These are phyloP conservation scores for Astragalus membranaceus DNA, from an alignment of 306 rosid species.

Conservation along the genomic window DNA sequence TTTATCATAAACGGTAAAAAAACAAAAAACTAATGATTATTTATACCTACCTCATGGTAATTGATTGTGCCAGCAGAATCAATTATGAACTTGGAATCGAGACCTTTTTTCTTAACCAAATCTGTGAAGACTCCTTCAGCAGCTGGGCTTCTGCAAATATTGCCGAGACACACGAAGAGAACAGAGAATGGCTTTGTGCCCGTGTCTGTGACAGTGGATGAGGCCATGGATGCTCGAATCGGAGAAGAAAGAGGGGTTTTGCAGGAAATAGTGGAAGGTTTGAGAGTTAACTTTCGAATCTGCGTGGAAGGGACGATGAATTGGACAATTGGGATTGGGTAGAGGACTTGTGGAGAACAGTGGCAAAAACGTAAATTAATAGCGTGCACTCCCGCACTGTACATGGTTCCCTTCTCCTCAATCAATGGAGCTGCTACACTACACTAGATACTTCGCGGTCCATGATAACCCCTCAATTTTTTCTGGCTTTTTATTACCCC, in stretches of 20 bases:
- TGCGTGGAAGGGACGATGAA: slow-evolving; percentile 12
- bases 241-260: slow-evolving; percentile 21
- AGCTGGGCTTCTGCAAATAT: slow-evolving; percentile 93
- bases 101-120: slow-evolving; percentile 58
- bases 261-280: slow-evolving; percentile 8
- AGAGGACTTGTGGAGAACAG: slow-evolving; percentile 15
- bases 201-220: slow-evolving; percentile 32
- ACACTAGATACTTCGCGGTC: neutral
- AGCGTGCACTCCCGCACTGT: neutral
- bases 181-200: slow-evolving; percentile 56
- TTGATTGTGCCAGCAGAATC: slow-evolving; percentile 85
- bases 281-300: slow-evolving; percentile 11
- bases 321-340: slow-evolving; percentile 2
- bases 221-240: slow-evolving; percentile 50
- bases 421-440: neutral
- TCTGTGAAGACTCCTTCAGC: slow-evolving; percentile 87
- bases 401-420: slow-evolving; percentile 16
- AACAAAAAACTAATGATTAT: neutral
- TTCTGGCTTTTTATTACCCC: too few relatives aligned
- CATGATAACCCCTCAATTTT: neutral
- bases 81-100: slow-evolving; percentile 49
- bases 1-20: neutral
- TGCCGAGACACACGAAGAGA: slow-evolving; percentile 80
- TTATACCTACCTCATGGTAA: slow-evolving; percentile 64
- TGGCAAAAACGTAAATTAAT: slow-evolving; percentile 47